A percentile compares a stretch with the other conserved stretches of the same genome.
phyloP scores from a whole-genome alignment of 495 filamentous ascomycete species.

The Barbatosphaeria neglecta region DNA sequence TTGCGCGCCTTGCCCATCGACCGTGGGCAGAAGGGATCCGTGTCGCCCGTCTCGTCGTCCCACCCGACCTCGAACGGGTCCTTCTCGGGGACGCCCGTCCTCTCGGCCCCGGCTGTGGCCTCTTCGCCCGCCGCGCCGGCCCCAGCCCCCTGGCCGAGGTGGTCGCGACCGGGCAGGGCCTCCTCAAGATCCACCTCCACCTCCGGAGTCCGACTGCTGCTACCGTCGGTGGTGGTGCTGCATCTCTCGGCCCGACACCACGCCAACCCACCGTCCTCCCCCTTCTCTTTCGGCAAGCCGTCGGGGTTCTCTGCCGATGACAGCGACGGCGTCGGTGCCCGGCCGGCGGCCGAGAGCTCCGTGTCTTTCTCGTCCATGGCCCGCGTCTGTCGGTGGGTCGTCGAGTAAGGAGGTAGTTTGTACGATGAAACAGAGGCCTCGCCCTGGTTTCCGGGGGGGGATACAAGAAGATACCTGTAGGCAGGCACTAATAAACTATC shows the following conservation, averaged over 20 bases:
- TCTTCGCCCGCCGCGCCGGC: neutral
- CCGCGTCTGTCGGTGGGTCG: neutral
- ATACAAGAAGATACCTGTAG: no score
- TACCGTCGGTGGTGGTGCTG: no score
- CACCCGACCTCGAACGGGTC: conserved; percentile 56
- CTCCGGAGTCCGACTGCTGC: no score
- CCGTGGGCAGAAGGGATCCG: conserved; percentile 62
- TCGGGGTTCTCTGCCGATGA: neutral
- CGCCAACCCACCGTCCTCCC: neutral
- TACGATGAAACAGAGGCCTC: neutral
- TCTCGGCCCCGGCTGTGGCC: neutral
- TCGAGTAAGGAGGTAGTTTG: neutral
- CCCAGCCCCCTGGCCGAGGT: neutral
- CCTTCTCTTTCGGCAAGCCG: neutral
- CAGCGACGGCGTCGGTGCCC: neutral
- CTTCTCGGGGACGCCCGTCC: conserved; percentile 12
- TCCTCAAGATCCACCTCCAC: no score
- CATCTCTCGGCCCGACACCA: no score
- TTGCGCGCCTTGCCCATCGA: conserved; percentile 54
- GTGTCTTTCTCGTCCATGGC: neutral
- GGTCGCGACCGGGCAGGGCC: no score
- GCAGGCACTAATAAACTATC: no score
- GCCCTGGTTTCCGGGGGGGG: no score
- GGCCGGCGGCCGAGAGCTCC: neutral
- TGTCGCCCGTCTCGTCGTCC: conserved; percentile 54